Evolutionary conservation across 805 yeast genomes (phyloP), one percentile per base, ranked within the genome.

Genomic region (Nakazawaea pomicola): DNA sequence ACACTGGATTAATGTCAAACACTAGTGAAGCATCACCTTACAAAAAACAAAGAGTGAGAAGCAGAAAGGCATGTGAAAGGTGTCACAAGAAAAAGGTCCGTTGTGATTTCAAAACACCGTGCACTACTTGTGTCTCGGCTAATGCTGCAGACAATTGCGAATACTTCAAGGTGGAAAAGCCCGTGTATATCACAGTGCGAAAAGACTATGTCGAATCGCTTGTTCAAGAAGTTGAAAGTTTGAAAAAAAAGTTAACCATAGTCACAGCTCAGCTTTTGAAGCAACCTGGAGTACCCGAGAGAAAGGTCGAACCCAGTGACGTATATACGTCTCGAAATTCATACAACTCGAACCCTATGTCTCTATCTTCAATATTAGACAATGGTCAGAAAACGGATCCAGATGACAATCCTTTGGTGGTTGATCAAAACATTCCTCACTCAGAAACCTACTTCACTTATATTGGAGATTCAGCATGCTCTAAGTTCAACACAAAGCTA

Each of bases 401-500:
- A 11, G 31, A 43, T 15, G 42, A 17, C 6, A 38, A 38, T 19
- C 38, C 38, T 6, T 35, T 38, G 23, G 42, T 43, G 19, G 17
- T 38, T n/a, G 46, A 43, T 25, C 42, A 43, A 17, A 38, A 43
- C 15, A 17, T 43, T 10, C 41, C 41, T 10, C 36, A 38, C 9
- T 12, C 29, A n/a, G 29, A 17, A 12, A 11, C 33, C 5, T 12
- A 25, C 3, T 43, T 38, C 27, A 38, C 24, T 4, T 38, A 43
- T 34, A 31, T 43, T 33, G 46, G 46, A 11, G 41, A 43, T 33
- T 38, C 46, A 4, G 39, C 43, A 7, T 38, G 46, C 18, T 38
- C 46, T 15, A 43, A 43, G 31, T 43, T 43, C 40, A 43, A 25
- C 33, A 33, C 38, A 15, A 43, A 38, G 19, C 17, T 43, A 25